Evolutionary conservation across 345 rosid genomes (phyloP), one percentile per base, ranked within the genome.

Genomic region (Euphorbia pulcherrima): DNA sequence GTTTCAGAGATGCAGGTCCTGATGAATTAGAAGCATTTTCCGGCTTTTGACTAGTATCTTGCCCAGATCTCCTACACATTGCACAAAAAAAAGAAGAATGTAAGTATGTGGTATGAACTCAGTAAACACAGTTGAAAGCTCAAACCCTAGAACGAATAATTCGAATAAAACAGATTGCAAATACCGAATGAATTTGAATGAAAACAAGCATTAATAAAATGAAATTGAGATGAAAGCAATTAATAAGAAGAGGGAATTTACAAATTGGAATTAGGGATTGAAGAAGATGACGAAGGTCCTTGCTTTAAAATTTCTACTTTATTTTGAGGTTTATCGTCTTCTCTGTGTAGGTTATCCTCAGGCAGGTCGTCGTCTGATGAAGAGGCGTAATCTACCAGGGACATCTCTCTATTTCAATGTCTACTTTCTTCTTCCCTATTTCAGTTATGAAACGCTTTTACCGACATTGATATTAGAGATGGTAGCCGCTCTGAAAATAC

Each of bases 361-460:
- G 76, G 57, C 41, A 54, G 76, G 66, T 77, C 86, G 74, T 86
- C 86, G 79, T 86, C 86, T 7, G 88, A 84, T 26, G 92, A 85
- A 64, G 88, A 80, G 62, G 86, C 87, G 72, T 88, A 88, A 71
- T 88, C 93, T 17, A 88, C 90, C 62, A 86, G 79, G 56, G 93
- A 79, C 93, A 88, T 85, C 68, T 53, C n/a, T 21, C 73, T 27
- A 62, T 68, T 3, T n/a, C 26, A 5, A 46, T 9, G 0, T 33
- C 37, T 33, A 2, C 37, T 33, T 5, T 39, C 44, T 5, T 39
- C 44, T 9, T 33, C 58, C 30, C 67, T 27, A 17, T 11, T 24
- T 12, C 10, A 0, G 20, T 13, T 6, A 26, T 30, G 1, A 3
- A 55, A 16, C 29, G 4, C 60, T 26, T 20, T 52, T 27, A 52